phyloP scores from a whole-genome alignment of 2,329 filamentous ascomycete species.

The Colletotrichum shisoi region DNA sequence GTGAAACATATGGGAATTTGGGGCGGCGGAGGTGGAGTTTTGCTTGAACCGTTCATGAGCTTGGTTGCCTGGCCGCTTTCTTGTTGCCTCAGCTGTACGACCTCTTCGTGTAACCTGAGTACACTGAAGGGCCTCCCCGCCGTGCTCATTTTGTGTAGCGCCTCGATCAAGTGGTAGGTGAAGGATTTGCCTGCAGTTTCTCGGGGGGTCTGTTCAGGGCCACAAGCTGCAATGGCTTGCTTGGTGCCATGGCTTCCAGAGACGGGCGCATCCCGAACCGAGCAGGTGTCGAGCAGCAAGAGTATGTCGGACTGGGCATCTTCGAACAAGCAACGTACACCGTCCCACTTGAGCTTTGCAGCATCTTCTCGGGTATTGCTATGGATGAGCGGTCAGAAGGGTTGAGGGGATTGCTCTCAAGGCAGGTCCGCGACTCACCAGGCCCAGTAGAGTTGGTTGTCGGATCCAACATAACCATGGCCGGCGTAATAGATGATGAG shows the following conservation, averaged over 20 bases:
- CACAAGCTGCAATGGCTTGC: conserved; percentile 69
- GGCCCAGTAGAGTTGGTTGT: conserved; percentile 72
- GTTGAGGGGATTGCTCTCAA: background rate
- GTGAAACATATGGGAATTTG: conserved; percentile 63
- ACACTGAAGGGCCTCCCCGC: conserved; percentile 63
- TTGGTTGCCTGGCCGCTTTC: conserved; percentile 54
- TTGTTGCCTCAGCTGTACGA: conserved; percentile 56
- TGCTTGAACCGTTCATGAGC: conserved; percentile 57
- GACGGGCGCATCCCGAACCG: conserved; percentile 59
- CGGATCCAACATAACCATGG: conserved; percentile 64
- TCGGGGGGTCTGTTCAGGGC: conserved; percentile 58
- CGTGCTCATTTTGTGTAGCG: conserved; percentile 60
- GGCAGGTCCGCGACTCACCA: conserved; percentile 59
- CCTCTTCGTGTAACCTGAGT: conserved; percentile 65
- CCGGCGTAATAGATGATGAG: conserved; percentile 72
- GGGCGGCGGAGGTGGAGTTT: conserved; percentile 47
- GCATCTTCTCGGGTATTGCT: conserved; percentile 67
- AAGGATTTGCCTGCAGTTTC: conserved; percentile 63
- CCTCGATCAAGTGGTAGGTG: conserved; percentile 64
- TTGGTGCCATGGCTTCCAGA: conserved; percentile 65
- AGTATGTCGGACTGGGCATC: conserved; percentile 70
- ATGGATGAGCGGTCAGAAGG: conserved; percentile 49
- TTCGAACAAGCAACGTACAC: conserved; percentile 68
- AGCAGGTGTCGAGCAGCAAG: conserved; percentile 69
- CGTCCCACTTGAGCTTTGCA: conserved; percentile 69